A percentile compares a stretch with the other conserved stretches of the same genome.
These are phyloP conservation scores for Stagonosporopsis rhizophila DNA, from an alignment of 2,329 filamentous ascomycete genomes.

Conservation along the genomic window DNA sequence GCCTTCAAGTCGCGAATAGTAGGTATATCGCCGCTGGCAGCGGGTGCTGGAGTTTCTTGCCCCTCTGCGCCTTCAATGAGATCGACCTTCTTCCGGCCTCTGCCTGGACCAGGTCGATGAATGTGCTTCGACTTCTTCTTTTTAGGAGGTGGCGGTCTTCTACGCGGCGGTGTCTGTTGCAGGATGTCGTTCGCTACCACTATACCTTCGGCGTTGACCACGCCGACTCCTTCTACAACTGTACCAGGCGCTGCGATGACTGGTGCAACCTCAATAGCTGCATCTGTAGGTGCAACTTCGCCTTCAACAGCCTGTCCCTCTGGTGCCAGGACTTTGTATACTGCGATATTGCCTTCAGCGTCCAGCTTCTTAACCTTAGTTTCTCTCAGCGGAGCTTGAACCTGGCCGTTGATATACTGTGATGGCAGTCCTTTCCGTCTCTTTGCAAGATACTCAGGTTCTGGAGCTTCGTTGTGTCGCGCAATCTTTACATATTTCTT, in stretches of 20 bases:
- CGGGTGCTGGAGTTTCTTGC: constrained; percentile 37
- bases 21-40: constrained; percentile 32
- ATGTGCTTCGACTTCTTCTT: constrained; percentile 77
- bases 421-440: constrained; percentile 65
- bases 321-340: constrained; percentile 81
- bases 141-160: constrained; percentile 77
- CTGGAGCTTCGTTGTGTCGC: constrained; percentile 63
- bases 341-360: constrained; percentile 77
- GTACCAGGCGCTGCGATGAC: constrained; percentile 63
- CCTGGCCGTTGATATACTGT: constrained; percentile 36
- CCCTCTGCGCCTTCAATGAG: constrained; percentile 59
- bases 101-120: constrained; percentile 75
- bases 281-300: constrained; percentile 71
- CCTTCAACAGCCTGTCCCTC: constrained; percentile 83
- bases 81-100: constrained; percentile 77
- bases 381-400: constrained; percentile 65
- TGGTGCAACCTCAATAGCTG: constrained; percentile 54
- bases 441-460: constrained; percentile 69
- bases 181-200: constrained; percentile 59
- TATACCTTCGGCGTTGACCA: constrained; percentile 68
- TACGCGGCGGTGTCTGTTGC: constrained; percentile 61
- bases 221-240: constrained; percentile 65
- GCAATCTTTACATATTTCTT: constrained; percentile 66
- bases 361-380: constrained; percentile 82
- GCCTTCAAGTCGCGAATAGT: constrained; percentile 39